phyloP scores from a whole-genome alignment of 495 filamentous ascomycete genomes.

The Annulohypoxylon maeteangense region DNA sequence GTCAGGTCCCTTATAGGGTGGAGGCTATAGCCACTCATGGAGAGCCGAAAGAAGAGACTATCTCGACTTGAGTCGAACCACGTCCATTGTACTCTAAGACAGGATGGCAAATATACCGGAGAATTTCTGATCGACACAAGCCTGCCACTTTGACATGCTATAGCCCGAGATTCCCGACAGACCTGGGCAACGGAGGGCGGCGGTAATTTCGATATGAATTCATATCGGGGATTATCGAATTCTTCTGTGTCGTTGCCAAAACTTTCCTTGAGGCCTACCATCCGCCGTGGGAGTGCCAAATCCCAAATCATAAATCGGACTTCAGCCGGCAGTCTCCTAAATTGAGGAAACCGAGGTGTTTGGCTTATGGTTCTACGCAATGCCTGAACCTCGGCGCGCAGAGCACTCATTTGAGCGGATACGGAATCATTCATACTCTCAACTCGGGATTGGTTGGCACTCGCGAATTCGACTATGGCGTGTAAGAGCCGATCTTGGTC shows the following conservation, averaged over 20 bases:
- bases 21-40: neutral
- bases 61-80: constrained; percentile 20
- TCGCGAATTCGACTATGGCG: neutral
- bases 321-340: constrained; percentile 19
- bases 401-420: neutral
- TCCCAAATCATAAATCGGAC: constrained; percentile 27
- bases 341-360: constrained; percentile 6
- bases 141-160: constrained; percentile 11
- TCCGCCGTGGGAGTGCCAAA: constrained; percentile 6
- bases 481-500: neutral
- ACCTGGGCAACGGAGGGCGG: constrained; percentile 21
- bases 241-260: neutral
- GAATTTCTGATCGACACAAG: constrained; percentile 1
- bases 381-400: neutral
- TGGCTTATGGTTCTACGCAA: neutral
- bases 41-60: neutral
- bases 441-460: neutral
- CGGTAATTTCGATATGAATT: neutral
- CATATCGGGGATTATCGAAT: neutral
- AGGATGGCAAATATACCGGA: neutral
- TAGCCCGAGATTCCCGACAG: constrained; percentile 24
- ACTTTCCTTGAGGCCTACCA: neutral
- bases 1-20: neutral
- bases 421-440: neutral
- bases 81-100: neutral